Conservation (phyloP, 1,139 yeast genomes). For the Geotrichum phurueaensis region DNA sequence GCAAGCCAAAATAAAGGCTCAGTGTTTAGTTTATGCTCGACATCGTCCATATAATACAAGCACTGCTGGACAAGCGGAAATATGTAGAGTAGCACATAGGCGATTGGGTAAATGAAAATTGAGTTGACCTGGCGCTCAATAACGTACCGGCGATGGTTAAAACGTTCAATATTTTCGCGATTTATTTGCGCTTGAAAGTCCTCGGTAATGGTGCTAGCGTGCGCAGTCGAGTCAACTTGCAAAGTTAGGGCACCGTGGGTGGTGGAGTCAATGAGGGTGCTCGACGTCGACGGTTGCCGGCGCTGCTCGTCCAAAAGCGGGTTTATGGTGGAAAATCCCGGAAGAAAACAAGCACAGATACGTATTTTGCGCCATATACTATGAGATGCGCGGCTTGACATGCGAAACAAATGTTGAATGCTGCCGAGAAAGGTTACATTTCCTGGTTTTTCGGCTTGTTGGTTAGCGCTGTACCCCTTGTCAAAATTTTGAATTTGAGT, state of each 20-base stretch:
- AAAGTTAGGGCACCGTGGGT: not conserved
- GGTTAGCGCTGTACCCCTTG: not conserved
- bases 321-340: not conserved
- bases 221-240: not conserved
- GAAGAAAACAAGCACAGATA: slow-evolving; percentile 1
- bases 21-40: not conserved
- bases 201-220: slow-evolving; percentile 31
- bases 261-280: not conserved
- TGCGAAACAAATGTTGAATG: not conserved
- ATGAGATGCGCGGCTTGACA: not conserved
- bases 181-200: slow-evolving; percentile 39
- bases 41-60: slow-evolving; percentile 42
- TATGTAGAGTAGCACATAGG: slow-evolving; percentile 73
- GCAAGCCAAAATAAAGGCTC: slow-evolving; percentile 60
- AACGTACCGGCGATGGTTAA: slow-evolving; percentile 54
- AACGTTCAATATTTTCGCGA: slow-evolving; percentile 52
- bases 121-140: slow-evolving; percentile 75
- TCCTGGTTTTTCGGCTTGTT: not conserved
- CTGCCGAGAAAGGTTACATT: not conserved
- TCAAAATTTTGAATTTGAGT: not conserved
- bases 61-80: slow-evolving; percentile 72
- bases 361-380: not conserved
- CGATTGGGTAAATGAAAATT: slow-evolving; percentile 77
- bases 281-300: not conserved
- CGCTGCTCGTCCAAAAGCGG: not conserved